Evolutionary conservation across 2,329 filamentous ascomycete genomes (phyloP).

Genomic region (Nothophaeocryptopus gaeumannii): DNA sequence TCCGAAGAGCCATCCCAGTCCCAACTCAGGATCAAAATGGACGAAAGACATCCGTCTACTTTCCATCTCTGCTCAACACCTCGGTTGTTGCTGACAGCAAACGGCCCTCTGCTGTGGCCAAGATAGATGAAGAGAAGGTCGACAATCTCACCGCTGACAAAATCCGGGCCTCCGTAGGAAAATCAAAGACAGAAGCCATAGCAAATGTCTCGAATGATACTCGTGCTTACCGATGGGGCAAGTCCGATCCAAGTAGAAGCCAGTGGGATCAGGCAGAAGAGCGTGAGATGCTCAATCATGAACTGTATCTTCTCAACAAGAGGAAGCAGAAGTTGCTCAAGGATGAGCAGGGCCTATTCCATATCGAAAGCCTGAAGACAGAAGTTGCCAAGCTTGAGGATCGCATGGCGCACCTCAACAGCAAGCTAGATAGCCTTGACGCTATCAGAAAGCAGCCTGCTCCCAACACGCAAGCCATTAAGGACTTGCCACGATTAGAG

Average conservation of each 20-base stretch:
- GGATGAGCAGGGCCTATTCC: constrained; percentile 16
- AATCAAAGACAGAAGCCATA: constrained; percentile 21
- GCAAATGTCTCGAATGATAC: not conserved
- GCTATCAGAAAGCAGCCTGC: constrained; percentile 1
- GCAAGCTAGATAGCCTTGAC: constrained; percentile 8
- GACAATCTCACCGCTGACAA: constrained; percentile 42
- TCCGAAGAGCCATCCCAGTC: constrained; percentile 18
- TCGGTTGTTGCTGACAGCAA: constrained; percentile 14
- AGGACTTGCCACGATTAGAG: constrained; percentile 4
- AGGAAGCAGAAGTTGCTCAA: constrained; percentile 18
- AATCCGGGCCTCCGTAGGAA: constrained; percentile 45
- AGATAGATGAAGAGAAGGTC: constrained; percentile 34
- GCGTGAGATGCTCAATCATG: constrained; percentile 20
- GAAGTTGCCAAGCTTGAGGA: constrained; percentile 24
- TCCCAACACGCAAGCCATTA: not conserved
- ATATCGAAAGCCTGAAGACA: constrained; percentile 31
- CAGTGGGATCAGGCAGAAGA: constrained; percentile 26
- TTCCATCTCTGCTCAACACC: constrained; percentile 28
- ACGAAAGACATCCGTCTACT: constrained; percentile 23
- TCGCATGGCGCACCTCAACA: constrained; percentile 8
- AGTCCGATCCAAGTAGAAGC: constrained; percentile 17
- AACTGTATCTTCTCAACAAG: constrained; percentile 14
- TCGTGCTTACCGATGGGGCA: constrained; percentile 15
- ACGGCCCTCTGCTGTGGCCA: constrained; percentile 30
- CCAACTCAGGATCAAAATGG: constrained; percentile 17